These are phyloP conservation scores for Arachis hypogaea DNA, from an alignment of 306 rosid genomes.

Conservation along the genomic window DNA sequence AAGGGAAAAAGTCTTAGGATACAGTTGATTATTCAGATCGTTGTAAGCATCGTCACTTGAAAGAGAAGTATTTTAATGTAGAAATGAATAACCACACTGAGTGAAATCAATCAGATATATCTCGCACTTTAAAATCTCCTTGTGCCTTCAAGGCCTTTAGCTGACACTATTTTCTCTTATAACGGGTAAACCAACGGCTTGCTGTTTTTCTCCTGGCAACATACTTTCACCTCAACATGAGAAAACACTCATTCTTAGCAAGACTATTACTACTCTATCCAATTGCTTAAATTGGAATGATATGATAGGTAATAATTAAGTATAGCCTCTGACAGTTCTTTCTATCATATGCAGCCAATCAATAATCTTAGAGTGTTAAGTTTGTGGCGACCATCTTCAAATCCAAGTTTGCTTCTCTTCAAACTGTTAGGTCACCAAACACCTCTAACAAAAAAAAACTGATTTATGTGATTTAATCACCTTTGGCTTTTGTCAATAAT, in stretches of 20 bases:
- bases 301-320: no score
- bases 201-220: background rate
- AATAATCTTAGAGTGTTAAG: no score
- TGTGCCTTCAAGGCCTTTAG: background rate
- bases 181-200: background rate
- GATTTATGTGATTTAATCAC: no score
- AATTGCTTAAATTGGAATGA: no score
- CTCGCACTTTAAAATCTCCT: background rate
- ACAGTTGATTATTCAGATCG: background rate
- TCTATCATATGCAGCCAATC: no score
- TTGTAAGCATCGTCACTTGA: background rate
- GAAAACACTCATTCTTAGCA: slow-evolving; percentile 7
- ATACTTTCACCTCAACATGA: background rate
- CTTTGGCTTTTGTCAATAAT: no score
- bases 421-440: no score
- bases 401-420: no score
- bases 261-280: slow-evolving; percentile 1
- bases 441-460: no score
- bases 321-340: no score
- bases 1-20: background rate
- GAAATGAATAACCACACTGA: slow-evolving; percentile 2
- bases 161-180: background rate
- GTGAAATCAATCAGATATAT: background rate
- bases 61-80: slow-evolving; percentile 6
- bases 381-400: no score